Base-by-base conservation (phyloP, 192 early-diverging fungal genomes). In the Coemansia furcata region DNA sequence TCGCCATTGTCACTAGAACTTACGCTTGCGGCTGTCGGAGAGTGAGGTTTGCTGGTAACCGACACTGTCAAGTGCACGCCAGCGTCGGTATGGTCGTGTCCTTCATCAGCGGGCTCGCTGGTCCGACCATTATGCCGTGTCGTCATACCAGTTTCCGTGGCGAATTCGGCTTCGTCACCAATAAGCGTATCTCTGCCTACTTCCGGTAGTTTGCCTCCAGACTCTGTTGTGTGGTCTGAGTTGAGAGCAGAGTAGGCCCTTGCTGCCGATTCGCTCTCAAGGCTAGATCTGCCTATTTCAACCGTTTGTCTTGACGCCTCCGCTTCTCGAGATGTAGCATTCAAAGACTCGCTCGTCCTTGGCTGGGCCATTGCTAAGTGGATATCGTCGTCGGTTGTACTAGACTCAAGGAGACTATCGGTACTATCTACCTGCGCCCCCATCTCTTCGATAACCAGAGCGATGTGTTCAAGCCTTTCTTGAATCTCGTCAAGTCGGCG, bases 401-500 rank as follows among this genome's bases (percentile, higher is more conserved):
- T 30, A 14, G 50, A 54, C 23, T 29, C 50, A 30, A 54, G 12
- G 10, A 12, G 23, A 5, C 11, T 54, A 30, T 54, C 50, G 10
- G 26, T 14, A 14, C 50, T 4, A 54, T 54, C 50, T 14, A 30
- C 50, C 21, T 12, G 50, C n/a, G 30, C n/a, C 12, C 30, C 54
- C 17, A 33, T 14, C 29, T 57, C 54, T 32, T 50, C 60, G 4
- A 72, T 62, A 30, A 42, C 60, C 46, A 32, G 52, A 32, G 67
- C 62, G 4, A 69, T 73, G 10, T 26, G 35, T 32, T 65, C 57
- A 30, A 78, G 67, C 47, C 60, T 59, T 38, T 29, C 44, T 52
- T 67, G 63, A 63, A 80, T 72, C 58, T 80, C 78, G 52, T 64
- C 54, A 33, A 80, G 44, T 2, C 78, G 69, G 67, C 44, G 55